Conservation (phyloP, 2,329 filamentous ascomycete species). For the Trichophyton equinum region DNA sequence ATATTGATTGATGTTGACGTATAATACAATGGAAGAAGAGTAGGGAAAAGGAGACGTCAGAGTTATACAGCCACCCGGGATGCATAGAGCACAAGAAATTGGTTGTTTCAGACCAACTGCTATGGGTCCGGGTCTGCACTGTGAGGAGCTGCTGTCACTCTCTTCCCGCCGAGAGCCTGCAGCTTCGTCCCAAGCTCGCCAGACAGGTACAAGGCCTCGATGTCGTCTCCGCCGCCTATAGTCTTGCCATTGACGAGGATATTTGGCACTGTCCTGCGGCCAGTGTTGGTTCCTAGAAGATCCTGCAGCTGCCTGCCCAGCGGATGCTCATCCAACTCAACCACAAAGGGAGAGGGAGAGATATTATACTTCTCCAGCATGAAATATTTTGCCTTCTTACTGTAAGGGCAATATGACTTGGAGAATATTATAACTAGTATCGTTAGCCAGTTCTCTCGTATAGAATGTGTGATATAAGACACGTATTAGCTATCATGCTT, state of each 20-base stretch:
- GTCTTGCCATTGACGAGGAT: constrained; percentile 76
- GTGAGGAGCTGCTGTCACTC: constrained; percentile 34
- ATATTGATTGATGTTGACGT: too few relatives aligned
- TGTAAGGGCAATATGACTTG: constrained; percentile 83
- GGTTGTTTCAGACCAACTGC: too few relatives aligned
- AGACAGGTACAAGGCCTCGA: constrained; percentile 56
- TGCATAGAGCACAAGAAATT: background rate
- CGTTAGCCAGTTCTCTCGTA: background rate
- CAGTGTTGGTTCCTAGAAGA: constrained; percentile 58
- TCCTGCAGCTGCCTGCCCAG: constrained; percentile 62
- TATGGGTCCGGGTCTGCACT: constrained; percentile 8
- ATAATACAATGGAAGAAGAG: too few relatives aligned
- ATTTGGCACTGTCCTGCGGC: constrained; percentile 79
- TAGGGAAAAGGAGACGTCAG: background rate
- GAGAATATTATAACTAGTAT: constrained; percentile 80
- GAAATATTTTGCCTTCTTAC: constrained; percentile 70
- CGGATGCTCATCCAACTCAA: constrained; percentile 76
- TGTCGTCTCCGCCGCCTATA: constrained; percentile 81
- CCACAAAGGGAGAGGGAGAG: constrained; percentile 67
- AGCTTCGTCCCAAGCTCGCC: constrained; percentile 60
- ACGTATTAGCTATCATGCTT: constrained; percentile 22
- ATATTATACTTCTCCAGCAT: constrained; percentile 77
- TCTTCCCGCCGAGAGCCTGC: constrained; percentile 58
- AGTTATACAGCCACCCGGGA: background rate
- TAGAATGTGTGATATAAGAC: background rate